These are phyloP conservation scores for Suillus alpinus DNA, from an alignment of 768 basidiomycete genomes.

Conservation along the genomic window DNA sequence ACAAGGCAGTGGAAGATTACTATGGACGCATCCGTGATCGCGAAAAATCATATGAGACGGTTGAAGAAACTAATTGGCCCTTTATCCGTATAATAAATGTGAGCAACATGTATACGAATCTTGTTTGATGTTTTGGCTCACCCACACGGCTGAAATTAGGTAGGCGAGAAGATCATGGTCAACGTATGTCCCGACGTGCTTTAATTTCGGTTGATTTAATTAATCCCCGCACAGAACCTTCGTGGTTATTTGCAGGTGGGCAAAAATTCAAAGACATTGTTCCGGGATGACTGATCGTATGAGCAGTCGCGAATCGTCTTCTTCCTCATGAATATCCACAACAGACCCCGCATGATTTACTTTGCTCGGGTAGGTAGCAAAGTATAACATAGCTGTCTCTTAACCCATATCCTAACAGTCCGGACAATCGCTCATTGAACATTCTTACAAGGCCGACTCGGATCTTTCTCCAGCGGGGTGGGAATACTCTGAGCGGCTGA, in stretches of 20 bases:
- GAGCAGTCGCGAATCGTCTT: conserved; percentile 89
- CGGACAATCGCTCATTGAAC: conserved; percentile 97
- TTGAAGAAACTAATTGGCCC: conserved; percentile 89
- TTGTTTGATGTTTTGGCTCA: conserved; percentile 10
- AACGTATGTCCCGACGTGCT: conserved; percentile 45
- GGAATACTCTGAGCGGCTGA: conserved; percentile 90
- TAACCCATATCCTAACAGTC: conserved; percentile 49
- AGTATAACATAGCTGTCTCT: conserved; percentile 1
- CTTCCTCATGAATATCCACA: conserved; percentile 99
- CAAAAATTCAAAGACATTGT: background rate
- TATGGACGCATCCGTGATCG: conserved; percentile 85
- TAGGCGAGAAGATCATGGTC: conserved; percentile 94
- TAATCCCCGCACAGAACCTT: conserved; percentile 51
- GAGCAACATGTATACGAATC: background rate
- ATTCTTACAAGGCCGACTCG: conserved; percentile 98
- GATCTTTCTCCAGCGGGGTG: conserved; percentile 93
- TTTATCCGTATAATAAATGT: conserved; percentile 95
- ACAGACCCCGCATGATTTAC: conserved; percentile 88
- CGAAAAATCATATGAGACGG: conserved; percentile 84
- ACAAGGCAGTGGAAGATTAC: conserved; percentile 90
- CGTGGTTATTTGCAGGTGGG: conserved; percentile 83
- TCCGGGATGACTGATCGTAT: conserved; percentile 1
- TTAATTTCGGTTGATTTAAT: background rate
- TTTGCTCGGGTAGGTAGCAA: conserved; percentile 77
- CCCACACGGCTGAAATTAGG: conserved; percentile 38